phyloP scores from a whole-genome alignment of 257 asterid species.

The Pogostemon cablin region DNA sequence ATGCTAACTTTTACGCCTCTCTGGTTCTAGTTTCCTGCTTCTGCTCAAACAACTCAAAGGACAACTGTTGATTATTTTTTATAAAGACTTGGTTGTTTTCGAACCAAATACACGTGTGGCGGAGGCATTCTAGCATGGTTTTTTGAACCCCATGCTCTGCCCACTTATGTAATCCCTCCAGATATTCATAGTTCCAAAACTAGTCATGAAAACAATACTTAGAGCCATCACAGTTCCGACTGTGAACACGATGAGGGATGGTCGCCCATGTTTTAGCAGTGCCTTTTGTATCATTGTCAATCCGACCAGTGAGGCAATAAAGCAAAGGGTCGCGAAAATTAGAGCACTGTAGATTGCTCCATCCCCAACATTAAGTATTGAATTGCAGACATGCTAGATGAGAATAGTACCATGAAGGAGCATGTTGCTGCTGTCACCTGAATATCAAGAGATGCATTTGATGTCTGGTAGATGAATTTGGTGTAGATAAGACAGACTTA shows the following conservation, averaged over 20 bases:
- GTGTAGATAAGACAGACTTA: neutral
- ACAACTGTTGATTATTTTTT: neutral
- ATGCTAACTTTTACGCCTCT: neutral
- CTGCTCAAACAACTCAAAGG: neutral
- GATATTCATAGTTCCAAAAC: conserved; percentile 63
- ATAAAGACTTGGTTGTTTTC: neutral
- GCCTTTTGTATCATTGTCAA: conserved; percentile 64
- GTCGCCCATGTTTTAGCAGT: conserved; percentile 60
- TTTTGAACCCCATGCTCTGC: conserved; percentile 76
- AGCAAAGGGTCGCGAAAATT: conserved; percentile 57
- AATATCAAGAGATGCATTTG: neutral
- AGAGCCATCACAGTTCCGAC: conserved; percentile 77
- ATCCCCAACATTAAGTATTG: conserved; percentile 76
- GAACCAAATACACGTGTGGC: neutral
- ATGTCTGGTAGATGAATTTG: neutral
- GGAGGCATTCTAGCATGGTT: conserved; percentile 51
- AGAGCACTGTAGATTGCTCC: conserved; percentile 57
- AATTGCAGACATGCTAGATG: conserved; percentile 83
- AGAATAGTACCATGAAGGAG: conserved; percentile 84
- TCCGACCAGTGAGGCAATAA: conserved; percentile 60
- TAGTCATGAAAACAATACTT: conserved; percentile 69
- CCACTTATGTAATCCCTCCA: conserved; percentile 66
- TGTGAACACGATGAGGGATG: conserved; percentile 83
- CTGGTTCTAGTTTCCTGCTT: neutral
- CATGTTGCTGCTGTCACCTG: conserved; percentile 90